Conservation (phyloP, 177 flowering plant species). For the Vitis hybrid region DNA sequence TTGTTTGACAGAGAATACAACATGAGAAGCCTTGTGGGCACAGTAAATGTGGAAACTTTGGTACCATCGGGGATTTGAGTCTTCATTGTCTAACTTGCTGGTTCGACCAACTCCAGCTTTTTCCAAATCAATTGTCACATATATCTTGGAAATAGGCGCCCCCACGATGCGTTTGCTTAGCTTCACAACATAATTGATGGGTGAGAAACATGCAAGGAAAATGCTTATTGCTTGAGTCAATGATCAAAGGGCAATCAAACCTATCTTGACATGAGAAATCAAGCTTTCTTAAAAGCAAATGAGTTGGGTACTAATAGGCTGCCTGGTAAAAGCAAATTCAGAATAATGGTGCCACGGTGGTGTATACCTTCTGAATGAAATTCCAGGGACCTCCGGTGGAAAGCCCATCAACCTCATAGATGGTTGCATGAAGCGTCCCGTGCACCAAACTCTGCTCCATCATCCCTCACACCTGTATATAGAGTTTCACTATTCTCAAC, state of each 20-base stretch:
- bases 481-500: too few species aligned
- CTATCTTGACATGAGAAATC: too few species aligned
- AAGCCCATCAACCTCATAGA: slow-evolving; percentile 32
- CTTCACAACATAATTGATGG: too few species aligned
- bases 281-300: too few species aligned
- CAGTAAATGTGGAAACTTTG: slow-evolving; percentile 19
- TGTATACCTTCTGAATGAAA: slow-evolving; percentile 24
- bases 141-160: neutral
- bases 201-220: too few species aligned
- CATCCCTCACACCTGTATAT: neutral
- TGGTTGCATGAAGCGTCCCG: slow-evolving; percentile 41
- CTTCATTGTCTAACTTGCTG: neutral
- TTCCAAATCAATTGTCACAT: slow-evolving; percentile 15
- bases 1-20: slow-evolving; percentile 20
- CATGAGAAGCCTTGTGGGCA: slow-evolving; percentile 19
- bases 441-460: slow-evolving; percentile 40
- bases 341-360: neutral
- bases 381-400: slow-evolving; percentile 5
- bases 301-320: too few species aligned
- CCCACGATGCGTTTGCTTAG: too few species aligned
- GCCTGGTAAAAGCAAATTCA: neutral
- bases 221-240: too few species aligned
- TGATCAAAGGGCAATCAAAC: too few species aligned
- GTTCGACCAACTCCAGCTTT: slow-evolving; percentile 14
- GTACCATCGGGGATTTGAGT: slow-evolving; percentile 15